A percentile compares a stretch with the other conserved stretches of the same genome.
Conservation (phyloP, 1,284 basidiomycete genomes). For the Apiotrichum mycotoxinovorans region DNA sequence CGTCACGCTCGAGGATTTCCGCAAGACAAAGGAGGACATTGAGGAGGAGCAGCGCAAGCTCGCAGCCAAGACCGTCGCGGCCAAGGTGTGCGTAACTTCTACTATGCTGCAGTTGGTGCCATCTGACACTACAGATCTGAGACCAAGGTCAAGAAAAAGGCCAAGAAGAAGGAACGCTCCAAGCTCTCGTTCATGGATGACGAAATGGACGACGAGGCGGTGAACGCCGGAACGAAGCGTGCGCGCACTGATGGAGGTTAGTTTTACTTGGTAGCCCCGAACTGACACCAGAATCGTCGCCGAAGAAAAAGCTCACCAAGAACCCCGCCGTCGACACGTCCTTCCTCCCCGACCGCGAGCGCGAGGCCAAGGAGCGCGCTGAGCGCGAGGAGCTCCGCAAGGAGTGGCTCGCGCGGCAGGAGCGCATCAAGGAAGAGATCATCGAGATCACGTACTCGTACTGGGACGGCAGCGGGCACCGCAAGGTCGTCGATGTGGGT, state of each 20-base stretch:
- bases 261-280: background rate
- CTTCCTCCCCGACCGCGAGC: slow-evolving; percentile 92
- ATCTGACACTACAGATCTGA: slow-evolving; percentile 11
- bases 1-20: slow-evolving; percentile 88
- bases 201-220: slow-evolving; percentile 51
- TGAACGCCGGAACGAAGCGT: slow-evolving; percentile 18
- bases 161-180: slow-evolving; percentile 86
- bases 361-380: slow-evolving; percentile 84
- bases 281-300: slow-evolving; percentile 17
- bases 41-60: slow-evolving; percentile 89
- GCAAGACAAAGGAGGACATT: slow-evolving; percentile 77
- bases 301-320: slow-evolving; percentile 79
- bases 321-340: slow-evolving; percentile 97
- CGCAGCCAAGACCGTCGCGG: slow-evolving; percentile 59
- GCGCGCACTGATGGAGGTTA: slow-evolving; percentile 31
- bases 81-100: slow-evolving; percentile 25
- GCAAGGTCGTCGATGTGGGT: slow-evolving; percentile 83
- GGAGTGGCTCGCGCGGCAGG: slow-evolving; percentile 83
- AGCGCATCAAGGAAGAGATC: slow-evolving; percentile 39
- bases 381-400: slow-evolving; percentile 84
- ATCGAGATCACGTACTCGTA: slow-evolving; percentile 70
- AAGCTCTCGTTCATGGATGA: slow-evolving; percentile 89
- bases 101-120: background rate
- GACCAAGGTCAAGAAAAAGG: slow-evolving; percentile 67
- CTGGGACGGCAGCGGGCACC: slow-evolving; percentile 97